These are phyloP conservation scores for Piloderma croceum DNA, from an alignment of 768 basidiomycete genomes.

Conservation along the genomic window DNA sequence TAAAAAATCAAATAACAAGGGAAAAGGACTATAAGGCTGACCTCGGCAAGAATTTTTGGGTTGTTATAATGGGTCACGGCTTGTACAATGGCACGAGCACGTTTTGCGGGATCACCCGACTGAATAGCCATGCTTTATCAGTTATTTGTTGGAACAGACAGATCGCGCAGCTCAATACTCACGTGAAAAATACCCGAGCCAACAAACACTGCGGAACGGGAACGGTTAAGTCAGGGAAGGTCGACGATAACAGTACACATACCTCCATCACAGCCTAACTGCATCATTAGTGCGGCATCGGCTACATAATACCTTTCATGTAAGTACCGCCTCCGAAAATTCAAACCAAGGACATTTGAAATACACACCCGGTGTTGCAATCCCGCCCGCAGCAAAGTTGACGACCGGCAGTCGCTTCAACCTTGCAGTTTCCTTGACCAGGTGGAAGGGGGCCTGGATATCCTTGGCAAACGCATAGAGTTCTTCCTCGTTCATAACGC, in stretches of 20 bases:
- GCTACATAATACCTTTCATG: slow-evolving; percentile 40
- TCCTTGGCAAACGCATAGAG: slow-evolving; percentile 91
- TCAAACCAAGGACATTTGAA: slow-evolving; percentile 1
- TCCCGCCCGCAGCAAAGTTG: slow-evolving; percentile 93
- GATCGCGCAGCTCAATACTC: slow-evolving; percentile 27
- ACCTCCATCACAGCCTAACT: slow-evolving; percentile 96
- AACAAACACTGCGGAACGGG: slow-evolving; percentile 70
- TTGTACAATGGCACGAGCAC: slow-evolving; percentile 93
- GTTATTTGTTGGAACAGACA: neutral
- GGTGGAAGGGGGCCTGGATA: slow-evolving; percentile 87
- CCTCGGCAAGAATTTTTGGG: slow-evolving; percentile 85
- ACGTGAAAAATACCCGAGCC: slow-evolving; percentile 97
- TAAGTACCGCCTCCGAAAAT: slow-evolving; percentile 2
- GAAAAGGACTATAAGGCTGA: slow-evolving; percentile 24
- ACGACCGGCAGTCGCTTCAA: slow-evolving; percentile 92
- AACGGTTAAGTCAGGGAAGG: neutral
- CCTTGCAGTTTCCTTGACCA: slow-evolving; percentile 93
- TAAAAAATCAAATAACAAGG: slow-evolving; percentile 7
- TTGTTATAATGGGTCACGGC: slow-evolving; percentile 98
- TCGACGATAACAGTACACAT: slow-evolving; percentile 20
- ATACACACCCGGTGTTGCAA: slow-evolving; percentile 77
- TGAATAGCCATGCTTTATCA: slow-evolving; percentile 21
- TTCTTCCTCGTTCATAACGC: slow-evolving; percentile 91
- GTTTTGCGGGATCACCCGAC: slow-evolving; percentile 91
- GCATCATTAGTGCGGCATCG: slow-evolving; percentile 99